phyloP scores from a whole-genome alignment of 2,329 filamentous ascomycete species.

The Alternaria triticimaculans region DNA sequence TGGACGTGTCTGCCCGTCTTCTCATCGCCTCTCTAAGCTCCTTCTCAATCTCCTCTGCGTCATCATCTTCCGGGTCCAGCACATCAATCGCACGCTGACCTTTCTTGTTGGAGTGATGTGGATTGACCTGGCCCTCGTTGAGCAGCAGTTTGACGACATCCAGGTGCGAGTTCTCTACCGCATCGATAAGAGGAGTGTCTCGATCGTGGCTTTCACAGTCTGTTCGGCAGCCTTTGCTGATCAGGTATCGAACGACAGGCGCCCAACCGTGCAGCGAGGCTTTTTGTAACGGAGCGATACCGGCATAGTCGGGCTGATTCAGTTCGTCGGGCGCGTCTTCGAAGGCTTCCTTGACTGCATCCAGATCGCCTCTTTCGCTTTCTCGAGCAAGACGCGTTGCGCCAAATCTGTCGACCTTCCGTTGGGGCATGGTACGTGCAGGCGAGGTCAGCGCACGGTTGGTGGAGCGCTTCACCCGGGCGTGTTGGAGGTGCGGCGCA shows the following conservation, averaged over 20 bases:
- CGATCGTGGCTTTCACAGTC: conserved; percentile 77
- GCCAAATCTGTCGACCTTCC: conserved; percentile 89
- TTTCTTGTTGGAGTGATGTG: conserved; percentile 87
- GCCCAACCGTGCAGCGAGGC: conserved; percentile 86
- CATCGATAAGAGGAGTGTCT: conserved; percentile 93
- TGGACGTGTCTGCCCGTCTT: conserved; percentile 53
- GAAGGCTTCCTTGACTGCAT: conserved; percentile 75
- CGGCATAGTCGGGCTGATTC: conserved; percentile 88
- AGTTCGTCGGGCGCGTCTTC: conserved; percentile 84
- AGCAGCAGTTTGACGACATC: conserved; percentile 86
- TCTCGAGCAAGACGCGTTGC: conserved; percentile 90
- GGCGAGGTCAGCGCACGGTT: conserved; percentile 63
- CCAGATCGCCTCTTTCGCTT: conserved; percentile 83
- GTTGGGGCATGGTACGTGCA: conserved; percentile 70
- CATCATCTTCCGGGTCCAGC: conserved; percentile 75
- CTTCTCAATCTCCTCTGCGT: conserved; percentile 81
- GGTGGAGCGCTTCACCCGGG: conserved; percentile 64
- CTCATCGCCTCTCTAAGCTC: conserved; percentile 67
- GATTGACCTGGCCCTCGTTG: conserved; percentile 81
- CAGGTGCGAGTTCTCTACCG: conserved; percentile 92
- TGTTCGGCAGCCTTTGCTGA: conserved; percentile 82
- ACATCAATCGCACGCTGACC: conserved; percentile 91
- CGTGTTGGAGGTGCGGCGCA: conserved; percentile 52
- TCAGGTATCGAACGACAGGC: conserved; percentile 84
- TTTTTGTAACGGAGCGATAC: conserved; percentile 95